phyloP scores from a whole-genome alignment of 2,329 filamentous ascomycete genomes.

The Phyllosticta citrichinensis region DNA sequence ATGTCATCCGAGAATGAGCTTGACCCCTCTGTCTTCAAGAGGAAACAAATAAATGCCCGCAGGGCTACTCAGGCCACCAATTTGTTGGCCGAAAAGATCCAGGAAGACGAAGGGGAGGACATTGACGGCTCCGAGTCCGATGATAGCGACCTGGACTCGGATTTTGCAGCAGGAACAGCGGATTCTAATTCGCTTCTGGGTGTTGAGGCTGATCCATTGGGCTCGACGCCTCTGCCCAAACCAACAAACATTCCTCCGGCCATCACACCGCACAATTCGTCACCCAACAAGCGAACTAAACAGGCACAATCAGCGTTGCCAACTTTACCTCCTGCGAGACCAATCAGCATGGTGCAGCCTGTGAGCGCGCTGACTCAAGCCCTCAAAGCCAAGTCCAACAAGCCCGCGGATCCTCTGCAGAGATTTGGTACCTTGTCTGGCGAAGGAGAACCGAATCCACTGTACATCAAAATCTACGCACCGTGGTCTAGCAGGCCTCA shows the following conservation, averaged over 20 bases:
- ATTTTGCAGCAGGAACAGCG: conserved; percentile 28
- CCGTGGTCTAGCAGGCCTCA: conserved; percentile 57
- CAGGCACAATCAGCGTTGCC: conserved; percentile 46
- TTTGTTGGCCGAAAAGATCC: conserved; percentile 36
- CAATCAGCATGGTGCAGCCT: conserved; percentile 60
- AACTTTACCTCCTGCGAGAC: conserved; percentile 61
- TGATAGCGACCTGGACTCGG: conserved; percentile 29
- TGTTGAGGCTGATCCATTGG: conserved; percentile 48
- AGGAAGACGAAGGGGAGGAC: conserved; percentile 36
- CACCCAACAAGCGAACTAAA: conserved; percentile 51
- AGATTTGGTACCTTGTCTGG: conserved; percentile 67
- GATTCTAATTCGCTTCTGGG: conserved; percentile 65
- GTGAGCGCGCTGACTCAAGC: conserved; percentile 62
- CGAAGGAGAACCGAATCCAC: conserved; percentile 65
- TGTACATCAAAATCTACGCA: conserved; percentile 68
- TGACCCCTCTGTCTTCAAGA: conserved; percentile 55
- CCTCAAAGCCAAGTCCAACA: conserved; percentile 61
- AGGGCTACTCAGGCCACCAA: conserved; percentile 47
- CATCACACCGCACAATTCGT: conserved; percentile 36
- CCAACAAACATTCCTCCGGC: conserved; percentile 33
- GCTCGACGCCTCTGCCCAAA: conserved; percentile 42
- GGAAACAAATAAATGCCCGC: conserved; percentile 51
- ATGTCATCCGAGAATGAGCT: conserved; percentile 76
- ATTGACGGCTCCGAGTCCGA: conserved; percentile 31
- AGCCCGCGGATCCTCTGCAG: conserved; percentile 62